Base-by-base conservation (phyloP, 441 rosid species). In the Pelargonium australe region DNA sequence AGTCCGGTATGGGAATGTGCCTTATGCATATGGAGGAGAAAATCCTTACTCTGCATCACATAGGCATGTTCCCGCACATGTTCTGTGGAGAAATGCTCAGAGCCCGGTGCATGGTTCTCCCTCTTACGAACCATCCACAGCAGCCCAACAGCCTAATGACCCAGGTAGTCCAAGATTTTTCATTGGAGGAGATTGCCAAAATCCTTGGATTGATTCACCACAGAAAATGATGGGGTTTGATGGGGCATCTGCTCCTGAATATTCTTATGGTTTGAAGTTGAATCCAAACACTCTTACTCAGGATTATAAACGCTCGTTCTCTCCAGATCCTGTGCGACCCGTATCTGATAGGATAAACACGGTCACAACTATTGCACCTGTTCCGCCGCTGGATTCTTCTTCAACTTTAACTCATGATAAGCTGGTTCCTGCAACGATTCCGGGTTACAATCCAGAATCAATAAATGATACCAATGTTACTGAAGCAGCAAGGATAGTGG, bases 61-160 rank as follows among this genome's bases (percentile, higher is more conserved):
- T 71, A 88, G 85, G 53, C 94, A 86, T 68, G 70, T 73, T 68
- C 83, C 77, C 69, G 75, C 79, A 3, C 95, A 85, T 72, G 77
- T 74, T 64, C 68, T 81, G 44, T 82, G 97, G 99, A 86, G 87
- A 82, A 87, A 91, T 73, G 74, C 65, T 76, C 85, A 83, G 68
- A 88, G 78, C 75, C 85, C 85, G 8, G 67, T 72, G 44, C 83
- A 75, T 72, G 89, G 88, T 45, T 72, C 82, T 75, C 80, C 89
- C 66, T 71, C 90, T 63, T 72, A 72, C 73, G 92, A 86, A 68
- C 68, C 78, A 58, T 79, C 89, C 20, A 61, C 75, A 66, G 71
- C 86, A 49, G 78, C 88, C 43, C 71, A 80, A 69, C 94, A 77
- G 66, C 69, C 80, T 58, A 91, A 87, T 73, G 91, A 86, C 69